Conservation (phyloP, 2,329 filamentous ascomycete genomes). For the Venturia nashicola region DNA sequence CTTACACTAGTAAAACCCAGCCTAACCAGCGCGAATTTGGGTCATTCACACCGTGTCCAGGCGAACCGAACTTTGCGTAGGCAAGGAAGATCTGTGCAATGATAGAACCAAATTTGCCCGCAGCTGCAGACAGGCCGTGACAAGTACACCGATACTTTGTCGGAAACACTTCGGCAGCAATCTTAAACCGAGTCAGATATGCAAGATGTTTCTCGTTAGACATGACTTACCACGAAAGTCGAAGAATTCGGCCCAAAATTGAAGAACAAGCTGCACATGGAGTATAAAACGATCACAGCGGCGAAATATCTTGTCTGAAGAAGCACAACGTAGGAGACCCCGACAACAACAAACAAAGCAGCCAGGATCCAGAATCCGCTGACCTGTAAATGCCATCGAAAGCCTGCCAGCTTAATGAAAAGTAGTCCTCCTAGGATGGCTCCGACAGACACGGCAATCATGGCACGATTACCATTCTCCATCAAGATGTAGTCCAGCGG, state of each 20-base stretch:
- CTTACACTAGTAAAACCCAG: constrained; percentile 10
- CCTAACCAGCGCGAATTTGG: constrained; percentile 7
- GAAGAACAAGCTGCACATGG: constrained; percentile 10
- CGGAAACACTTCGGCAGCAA: constrained; percentile 37
- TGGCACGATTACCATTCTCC: constrained; percentile 8
- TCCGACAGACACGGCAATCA: constrained; percentile 10
- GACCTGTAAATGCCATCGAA: constrained; percentile 7
- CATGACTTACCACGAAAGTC: neutral
- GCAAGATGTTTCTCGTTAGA: no score
- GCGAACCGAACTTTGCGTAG: constrained; percentile 8
- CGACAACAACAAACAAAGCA: constrained; percentile 6
- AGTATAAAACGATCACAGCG: constrained; percentile 8
- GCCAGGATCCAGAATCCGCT: constrained; percentile 10
- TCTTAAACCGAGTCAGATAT: neutral
- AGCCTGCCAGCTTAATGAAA: constrained; percentile 5
- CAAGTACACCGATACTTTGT: constrained; percentile 42
- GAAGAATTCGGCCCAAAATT: constrained; percentile 7
- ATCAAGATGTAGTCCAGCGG: constrained; percentile 3
- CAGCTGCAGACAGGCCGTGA: constrained; percentile 41
- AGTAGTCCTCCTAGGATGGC: constrained; percentile 6
- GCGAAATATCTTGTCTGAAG: constrained; percentile 7
- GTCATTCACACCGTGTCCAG: constrained; percentile 8
- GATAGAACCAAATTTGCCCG: constrained; percentile 36
- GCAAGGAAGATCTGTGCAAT: constrained; percentile 9
- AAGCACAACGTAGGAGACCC: constrained; percentile 8